Base-by-base conservation (phyloP, 1,284 basidiomycete species). In the Xerocomus amazonicus region DNA sequence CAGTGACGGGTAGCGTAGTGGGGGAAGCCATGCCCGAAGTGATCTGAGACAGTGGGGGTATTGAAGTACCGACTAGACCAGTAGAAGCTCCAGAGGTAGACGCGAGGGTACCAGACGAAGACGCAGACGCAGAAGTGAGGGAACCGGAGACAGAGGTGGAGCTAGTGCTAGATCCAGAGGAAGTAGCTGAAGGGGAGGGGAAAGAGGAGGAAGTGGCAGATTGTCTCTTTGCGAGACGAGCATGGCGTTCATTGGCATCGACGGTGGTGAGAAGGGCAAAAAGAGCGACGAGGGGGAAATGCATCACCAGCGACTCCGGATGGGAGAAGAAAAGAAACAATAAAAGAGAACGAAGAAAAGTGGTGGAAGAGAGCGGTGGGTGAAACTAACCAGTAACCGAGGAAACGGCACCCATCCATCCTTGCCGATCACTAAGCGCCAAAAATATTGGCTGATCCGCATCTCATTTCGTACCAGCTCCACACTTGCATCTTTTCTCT, bases 11-110 rank as follows among this genome's bases (percentile, higher is more conserved):
- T 3, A 75, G 69, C 0, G 82, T 79, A 3, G 78, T 54, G 14
- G 76, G 74, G 6, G 79, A 71, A 1, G 86, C 70, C 77, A 88
- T 89, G 50, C 83, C 84, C 31, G 79, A 79, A 3, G 79, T 84
- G 54, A 92, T 80, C 45, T 72, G 72, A n/a, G 73, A 75, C 43
- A 90, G 69, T 6, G 81, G 74, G 34, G 83, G 81, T 34, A 82
- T 59, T 4, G 58, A 37, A 1, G 67, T 60, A 6, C 58, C 58
- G 9, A 63, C 68, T 9, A 70, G 69, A 13, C 63, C 59, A 9
- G 29, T 31, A 12, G 6, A 8, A 4, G 8, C 2, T 31, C 9
- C 12, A 6, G 29, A 12, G 29, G 29, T 12, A 12, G 29, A 31
- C 3, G 29, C 8, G 29, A 12, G 12, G 29, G 29, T 31, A 23